Evolutionary conservation across 2,329 filamentous ascomycete genomes (phyloP).

Genomic region (Fusarium humuli): DNA sequence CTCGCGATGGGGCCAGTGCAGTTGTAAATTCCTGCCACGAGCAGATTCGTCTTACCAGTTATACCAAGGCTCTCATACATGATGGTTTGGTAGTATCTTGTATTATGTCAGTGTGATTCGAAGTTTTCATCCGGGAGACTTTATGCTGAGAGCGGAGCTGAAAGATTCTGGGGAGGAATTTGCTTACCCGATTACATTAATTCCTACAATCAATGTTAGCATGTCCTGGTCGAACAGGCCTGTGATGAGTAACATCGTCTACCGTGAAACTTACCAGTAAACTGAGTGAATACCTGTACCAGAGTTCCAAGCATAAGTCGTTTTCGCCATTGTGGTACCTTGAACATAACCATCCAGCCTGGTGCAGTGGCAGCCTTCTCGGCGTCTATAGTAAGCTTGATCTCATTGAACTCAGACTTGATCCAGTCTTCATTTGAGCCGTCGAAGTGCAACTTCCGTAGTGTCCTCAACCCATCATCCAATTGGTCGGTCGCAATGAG

Average conservation of each 20-base stretch:
- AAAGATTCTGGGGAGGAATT: not conserved
- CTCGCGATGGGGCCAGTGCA: conserved; percentile 66
- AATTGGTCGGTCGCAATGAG: conserved; percentile 52
- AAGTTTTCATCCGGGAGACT: not conserved
- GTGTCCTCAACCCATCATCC: conserved; percentile 55
- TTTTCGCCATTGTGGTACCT: conserved; percentile 64
- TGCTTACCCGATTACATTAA: conserved; percentile 62
- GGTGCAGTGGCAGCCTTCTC: conserved; percentile 40
- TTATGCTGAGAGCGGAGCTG: not conserved
- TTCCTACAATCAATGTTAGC: conserved; percentile 45
- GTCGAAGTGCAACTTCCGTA: conserved; percentile 63
- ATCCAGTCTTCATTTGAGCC: conserved; percentile 67
- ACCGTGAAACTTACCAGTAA: conserved; percentile 54
- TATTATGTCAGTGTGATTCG: not conserved
- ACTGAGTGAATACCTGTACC: conserved; percentile 68
- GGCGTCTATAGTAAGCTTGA: conserved; percentile 64
- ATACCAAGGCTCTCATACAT: conserved; percentile 65
- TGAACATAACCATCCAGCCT: conserved; percentile 68
- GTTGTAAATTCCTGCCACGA: conserved; percentile 71
- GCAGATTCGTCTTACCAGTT: conserved; percentile 61
- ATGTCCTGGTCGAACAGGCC: not conserved
- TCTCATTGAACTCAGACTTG: conserved; percentile 65
- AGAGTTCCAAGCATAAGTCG: conserved; percentile 68
- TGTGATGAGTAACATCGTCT: not conserved
- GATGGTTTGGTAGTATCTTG: conserved; percentile 61